Evolutionary conservation across 108 stramenopile species (phyloP), one percentile per base, ranked within the genome.

Genomic region (Schizochytrium sp.): DNA sequence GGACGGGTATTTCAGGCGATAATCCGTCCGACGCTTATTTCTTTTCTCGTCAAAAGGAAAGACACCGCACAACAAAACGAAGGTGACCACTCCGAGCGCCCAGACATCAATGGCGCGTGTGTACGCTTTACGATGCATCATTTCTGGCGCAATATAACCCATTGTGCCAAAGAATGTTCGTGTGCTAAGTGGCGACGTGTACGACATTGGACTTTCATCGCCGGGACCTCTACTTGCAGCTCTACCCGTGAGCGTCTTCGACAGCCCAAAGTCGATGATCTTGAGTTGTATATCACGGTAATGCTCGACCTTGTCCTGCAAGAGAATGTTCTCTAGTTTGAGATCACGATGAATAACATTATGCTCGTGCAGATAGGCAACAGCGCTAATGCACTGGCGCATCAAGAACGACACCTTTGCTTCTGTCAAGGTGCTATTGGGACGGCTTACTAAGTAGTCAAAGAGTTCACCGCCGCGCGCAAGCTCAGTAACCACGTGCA

Each of bases 11-110:
- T 5, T 12, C 48, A 83, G n/a, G 45, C 51, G 45, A 53, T 83
- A 83, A 45, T 83, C 76, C 16, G 51, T 83, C 19, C 76, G 76
- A 18, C 51, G 76, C 44, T 91, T 90, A 18, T 45, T 58, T 29
- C 91, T 87, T 23, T 83, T 83, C 25, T 69, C 63, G 41, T 69
- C 63, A 69, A 95, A 95, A 8, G 94, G 94, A 44, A 93, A 88
- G 28, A 89, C 57, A 16, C 94, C 95, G 16, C 89, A 90, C 28
- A 95, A 87, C 72, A 95, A 58, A 91, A 94, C 94, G 89, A 93
- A 95, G 5, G 92, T 43, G 21, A 94, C 91, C 5, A 95, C 93
- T 23, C 95, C 95, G 41, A 94, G 60, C 53, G 93, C 92, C 95
- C 95, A 95, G 58, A 94, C 59, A 90, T 95, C 95, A 8, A 89